Evolutionary conservation across 1,139 yeast genomes (phyloP).

Genomic region (Hemisphaericaspora xylofermentans): DNA sequence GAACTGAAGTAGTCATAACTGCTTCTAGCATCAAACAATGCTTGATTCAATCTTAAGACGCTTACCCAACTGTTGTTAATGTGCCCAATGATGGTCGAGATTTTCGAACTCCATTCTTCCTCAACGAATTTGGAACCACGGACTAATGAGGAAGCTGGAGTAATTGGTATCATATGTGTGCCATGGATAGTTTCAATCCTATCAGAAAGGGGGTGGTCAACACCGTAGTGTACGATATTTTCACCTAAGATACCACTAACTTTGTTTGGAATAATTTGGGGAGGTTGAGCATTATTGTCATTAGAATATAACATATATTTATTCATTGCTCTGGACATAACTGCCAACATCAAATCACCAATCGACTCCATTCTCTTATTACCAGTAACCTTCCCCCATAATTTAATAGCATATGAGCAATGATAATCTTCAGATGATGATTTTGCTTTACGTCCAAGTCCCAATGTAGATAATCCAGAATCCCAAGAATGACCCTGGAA

Average conservation of each 20-base stretch:
- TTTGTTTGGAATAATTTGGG: slow-evolving; percentile 54
- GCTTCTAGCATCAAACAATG: slow-evolving; percentile 63
- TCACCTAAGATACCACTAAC: slow-evolving; percentile 78
- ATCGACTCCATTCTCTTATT: slow-evolving; percentile 68
- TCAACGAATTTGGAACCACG: slow-evolving; percentile 68
- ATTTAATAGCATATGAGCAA: slow-evolving; percentile 77
- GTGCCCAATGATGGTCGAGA: slow-evolving; percentile 47
- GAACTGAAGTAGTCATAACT: slow-evolving; percentile 68
- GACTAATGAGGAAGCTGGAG: slow-evolving; percentile 79
- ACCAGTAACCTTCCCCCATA: slow-evolving; percentile 73
- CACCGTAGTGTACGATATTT: slow-evolving; percentile 86
- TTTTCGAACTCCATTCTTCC: slow-evolving; percentile 71
- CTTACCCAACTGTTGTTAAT: slow-evolving; percentile 88
- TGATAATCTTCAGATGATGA: slow-evolving; percentile 79
- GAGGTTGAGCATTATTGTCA: slow-evolving; percentile 61
- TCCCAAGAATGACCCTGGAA: slow-evolving; percentile 86
- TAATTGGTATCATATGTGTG: slow-evolving; percentile 84
- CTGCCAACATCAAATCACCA: slow-evolving; percentile 69
- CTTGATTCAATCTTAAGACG: slow-evolving; percentile 71
- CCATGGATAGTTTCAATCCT: slow-evolving; percentile 80
- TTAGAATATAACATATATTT: slow-evolving; percentile 55
- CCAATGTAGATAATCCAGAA: slow-evolving; percentile 63
- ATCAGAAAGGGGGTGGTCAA: slow-evolving; percentile 45
- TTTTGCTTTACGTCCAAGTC: slow-evolving; percentile 79
- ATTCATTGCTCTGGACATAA: slow-evolving; percentile 61